Evolutionary conservation across 768 basidiomycete species (phyloP).

Genomic region (Hygrocybe punicea): DNA sequence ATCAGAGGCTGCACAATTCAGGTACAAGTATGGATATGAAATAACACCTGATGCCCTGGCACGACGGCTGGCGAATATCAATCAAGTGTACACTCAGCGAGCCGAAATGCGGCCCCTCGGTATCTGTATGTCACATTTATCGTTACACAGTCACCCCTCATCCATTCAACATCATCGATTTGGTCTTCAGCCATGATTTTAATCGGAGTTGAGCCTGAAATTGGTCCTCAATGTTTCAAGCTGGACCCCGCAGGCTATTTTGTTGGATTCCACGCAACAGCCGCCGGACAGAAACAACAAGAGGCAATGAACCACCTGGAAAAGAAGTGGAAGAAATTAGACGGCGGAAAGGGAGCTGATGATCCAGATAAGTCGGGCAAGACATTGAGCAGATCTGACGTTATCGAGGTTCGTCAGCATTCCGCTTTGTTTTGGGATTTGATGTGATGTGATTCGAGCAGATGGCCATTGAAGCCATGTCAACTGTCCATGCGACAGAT

Average conservation of each 20-base stretch:
- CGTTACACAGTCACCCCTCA: not conserved
- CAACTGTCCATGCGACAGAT: conserved; percentile 90
- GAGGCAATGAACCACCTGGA: conserved; percentile 98
- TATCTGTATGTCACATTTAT: conserved; percentile 60
- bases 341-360: conserved; percentile 72
- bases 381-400: conserved; percentile 67
- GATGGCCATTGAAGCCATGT: conserved; percentile 94
- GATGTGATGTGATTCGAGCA: conserved; percentile 27
- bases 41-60: conserved; percentile 97
- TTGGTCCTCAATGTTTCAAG: conserved; percentile 96
- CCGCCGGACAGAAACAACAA: conserved; percentile 95
- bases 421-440: not conserved
- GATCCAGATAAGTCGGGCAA: conserved; percentile 74
- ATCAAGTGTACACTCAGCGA: conserved; percentile 97
- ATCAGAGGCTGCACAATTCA: conserved; percentile 84
- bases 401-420: conserved; percentile 72
- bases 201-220: conserved; percentile 87
- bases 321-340: conserved; percentile 97
- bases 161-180: conserved; percentile 3
- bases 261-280: conserved; percentile 95
- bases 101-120: conserved; percentile 96
- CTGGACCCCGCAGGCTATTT: conserved; percentile 99
- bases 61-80: conserved; percentile 92
- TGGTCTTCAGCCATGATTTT: conserved; percentile 79
- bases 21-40: conserved; percentile 97